Percentiles rank a stretch among this genome's conserved stretches.
phyloP scores from a whole-genome alignment of 2,329 filamentous ascomycete species.

The Fusarium sp. region DNA sequence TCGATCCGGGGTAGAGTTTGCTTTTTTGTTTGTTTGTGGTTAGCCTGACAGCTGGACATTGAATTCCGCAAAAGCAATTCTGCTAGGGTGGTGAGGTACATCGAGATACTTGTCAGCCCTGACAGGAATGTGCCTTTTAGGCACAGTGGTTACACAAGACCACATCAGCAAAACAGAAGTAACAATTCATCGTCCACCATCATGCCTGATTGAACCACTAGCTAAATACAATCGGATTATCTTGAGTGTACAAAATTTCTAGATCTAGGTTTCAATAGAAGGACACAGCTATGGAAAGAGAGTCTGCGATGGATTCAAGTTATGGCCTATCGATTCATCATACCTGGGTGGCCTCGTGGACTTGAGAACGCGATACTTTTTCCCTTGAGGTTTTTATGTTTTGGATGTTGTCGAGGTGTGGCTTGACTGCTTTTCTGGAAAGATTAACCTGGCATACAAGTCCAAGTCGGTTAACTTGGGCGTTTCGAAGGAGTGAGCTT shows the following conservation, averaged over 20 bases:
- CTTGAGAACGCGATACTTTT: not conserved
- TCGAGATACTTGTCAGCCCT: not conserved
- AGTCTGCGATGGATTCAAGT: not conserved
- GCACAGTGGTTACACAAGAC: not conserved
- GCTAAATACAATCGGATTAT: not conserved
- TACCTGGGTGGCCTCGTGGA: not conserved
- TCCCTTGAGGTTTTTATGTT: not conserved
- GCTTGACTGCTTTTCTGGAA: not conserved
- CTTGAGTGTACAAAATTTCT: too few relatives aligned
- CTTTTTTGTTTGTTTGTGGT: not conserved
- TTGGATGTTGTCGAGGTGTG: not conserved
- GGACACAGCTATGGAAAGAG: not conserved
- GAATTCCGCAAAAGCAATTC: not conserved
- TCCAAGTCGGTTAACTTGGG: not conserved
- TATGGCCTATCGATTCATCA: not conserved
- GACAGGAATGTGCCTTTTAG: not conserved
- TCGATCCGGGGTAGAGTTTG: not conserved
- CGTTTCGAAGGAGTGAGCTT: not conserved
- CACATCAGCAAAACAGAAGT: not conserved
- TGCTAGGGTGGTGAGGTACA: not conserved
- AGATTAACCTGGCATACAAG: not conserved
- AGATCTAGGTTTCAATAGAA: not conserved
- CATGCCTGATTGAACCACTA: not conserved
- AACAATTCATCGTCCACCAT: not conserved
- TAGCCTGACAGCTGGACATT: not conserved